These are phyloP conservation scores for Cytospora paraplurivora DNA, from an alignment of 2,329 filamentous ascomycete genomes.

Conservation along the genomic window DNA sequence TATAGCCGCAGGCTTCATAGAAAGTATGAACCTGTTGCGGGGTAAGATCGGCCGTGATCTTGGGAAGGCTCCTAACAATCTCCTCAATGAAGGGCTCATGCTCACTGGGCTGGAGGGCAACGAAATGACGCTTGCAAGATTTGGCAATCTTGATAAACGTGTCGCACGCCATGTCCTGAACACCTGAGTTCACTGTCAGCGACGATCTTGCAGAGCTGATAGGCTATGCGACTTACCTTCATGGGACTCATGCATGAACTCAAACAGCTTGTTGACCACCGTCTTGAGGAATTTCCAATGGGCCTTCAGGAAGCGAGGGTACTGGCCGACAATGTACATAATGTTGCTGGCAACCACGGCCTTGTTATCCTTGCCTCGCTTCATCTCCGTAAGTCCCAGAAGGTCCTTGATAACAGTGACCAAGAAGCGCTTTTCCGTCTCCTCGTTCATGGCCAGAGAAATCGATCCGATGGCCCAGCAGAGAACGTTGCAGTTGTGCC, in stretches of 20 bases:
- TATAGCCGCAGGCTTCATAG: conserved; percentile 98
- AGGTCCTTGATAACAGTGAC: conserved; percentile 99
- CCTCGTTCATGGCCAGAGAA: conserved; percentile 98
- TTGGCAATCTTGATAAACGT: conserved; percentile 99
- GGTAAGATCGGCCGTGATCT: conserved; percentile 92
- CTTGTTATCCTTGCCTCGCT: conserved; percentile 99
- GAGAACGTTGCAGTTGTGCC: conserved; percentile 99
- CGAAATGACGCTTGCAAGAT: conserved; percentile 96
- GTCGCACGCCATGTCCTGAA: conserved; percentile 99
- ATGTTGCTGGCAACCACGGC: conserved; percentile 99
- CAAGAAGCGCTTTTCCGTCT: conserved; percentile 97
- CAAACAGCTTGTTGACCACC: conserved; percentile 98
- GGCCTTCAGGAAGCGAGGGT: conserved; percentile 95
- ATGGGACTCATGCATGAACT: conserved; percentile 99
- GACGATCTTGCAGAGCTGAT: background rate
- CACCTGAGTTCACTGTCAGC: conserved; percentile 56
- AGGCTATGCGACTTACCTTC: conserved; percentile 64
- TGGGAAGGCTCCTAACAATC: conserved; percentile 92
- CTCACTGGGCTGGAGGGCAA: conserved; percentile 92
- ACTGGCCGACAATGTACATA: conserved; percentile 99
- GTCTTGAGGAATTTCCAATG: conserved; percentile 99
- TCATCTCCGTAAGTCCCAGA: conserved; percentile 96
- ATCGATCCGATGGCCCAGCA: conserved; percentile 99
- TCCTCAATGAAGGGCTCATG: conserved; percentile 97
- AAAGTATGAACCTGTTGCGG: conserved; percentile 99